Percentiles rank a stretch among this genome's conserved stretches.
phyloP scores from a whole-genome alignment of 1,284 basidiomycete species.

The Marasmius sp. region DNA sequence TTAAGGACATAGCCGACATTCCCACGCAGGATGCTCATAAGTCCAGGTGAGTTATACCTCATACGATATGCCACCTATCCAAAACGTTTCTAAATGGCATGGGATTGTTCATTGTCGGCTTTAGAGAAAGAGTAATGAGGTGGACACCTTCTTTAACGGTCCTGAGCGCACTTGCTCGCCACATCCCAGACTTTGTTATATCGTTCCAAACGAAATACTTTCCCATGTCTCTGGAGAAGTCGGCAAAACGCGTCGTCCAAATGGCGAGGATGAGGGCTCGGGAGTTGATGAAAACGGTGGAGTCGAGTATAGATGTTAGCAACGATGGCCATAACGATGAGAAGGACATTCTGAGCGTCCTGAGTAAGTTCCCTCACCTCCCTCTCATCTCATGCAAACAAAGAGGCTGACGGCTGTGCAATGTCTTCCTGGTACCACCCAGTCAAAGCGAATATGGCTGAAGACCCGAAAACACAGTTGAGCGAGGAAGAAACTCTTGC shows the following conservation, averaged over 20 bases:
- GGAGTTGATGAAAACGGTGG: neutral
- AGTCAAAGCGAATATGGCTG: no score
- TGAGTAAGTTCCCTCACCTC: no score
- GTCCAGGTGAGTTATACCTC: neutral
- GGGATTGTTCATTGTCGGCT: neutral
- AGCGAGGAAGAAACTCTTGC: neutral
- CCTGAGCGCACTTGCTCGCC: neutral
- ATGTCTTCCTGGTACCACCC: no score
- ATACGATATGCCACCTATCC: no score
- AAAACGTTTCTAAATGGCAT: no score
- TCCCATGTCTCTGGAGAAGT: neutral
- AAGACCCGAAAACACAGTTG: no score
- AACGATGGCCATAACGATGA: neutral
- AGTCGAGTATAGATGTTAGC: neutral
- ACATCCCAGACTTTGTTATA: neutral
- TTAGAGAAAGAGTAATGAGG: neutral
- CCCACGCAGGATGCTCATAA: neutral
- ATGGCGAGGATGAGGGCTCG: neutral
- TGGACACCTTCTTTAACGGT: neutral
- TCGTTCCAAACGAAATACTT: neutral
- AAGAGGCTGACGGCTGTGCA: no score
- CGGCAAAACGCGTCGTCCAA: neutral
- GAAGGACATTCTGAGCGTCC: no score
- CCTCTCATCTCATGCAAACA: no score
- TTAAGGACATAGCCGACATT: neutral